These are phyloP conservation scores for Cymbopogon flexuosus DNA, from an alignment of 202 grass and related monocot genomes.

Conservation along the genomic window DNA sequence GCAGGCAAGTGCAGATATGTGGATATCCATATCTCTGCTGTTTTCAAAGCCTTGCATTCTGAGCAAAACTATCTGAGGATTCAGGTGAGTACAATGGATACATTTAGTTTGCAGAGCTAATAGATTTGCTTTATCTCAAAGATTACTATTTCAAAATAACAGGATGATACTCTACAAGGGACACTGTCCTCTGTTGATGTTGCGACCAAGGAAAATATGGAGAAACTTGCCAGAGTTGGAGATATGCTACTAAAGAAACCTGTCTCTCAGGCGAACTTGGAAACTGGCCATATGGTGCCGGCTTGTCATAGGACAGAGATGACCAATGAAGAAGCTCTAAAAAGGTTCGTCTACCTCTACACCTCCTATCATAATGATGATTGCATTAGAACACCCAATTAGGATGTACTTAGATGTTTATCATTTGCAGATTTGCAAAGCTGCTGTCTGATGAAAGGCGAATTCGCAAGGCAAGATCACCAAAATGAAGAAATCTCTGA, in stretches of 20 bases:
- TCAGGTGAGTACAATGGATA: constrained; percentile 50
- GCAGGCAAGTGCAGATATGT: constrained; percentile 67
- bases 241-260: constrained; percentile 53
- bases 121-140: constrained; percentile 9
- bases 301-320: constrained; percentile 30
- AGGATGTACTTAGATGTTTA: constrained; percentile 28
- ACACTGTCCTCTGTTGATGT: constrained; percentile 53
- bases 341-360: constrained; percentile 39
- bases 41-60: constrained; percentile 68
- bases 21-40: constrained; percentile 62
- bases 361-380: constrained; percentile 8
- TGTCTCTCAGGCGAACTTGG: constrained; percentile 60
- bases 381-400: not conserved
- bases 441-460: constrained; percentile 57
- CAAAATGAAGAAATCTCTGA: constrained; percentile 36
- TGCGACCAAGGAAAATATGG: constrained; percentile 63
- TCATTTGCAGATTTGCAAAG: constrained; percentile 51
- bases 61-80: constrained; percentile 78
- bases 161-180: constrained; percentile 62
- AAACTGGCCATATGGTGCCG: constrained; percentile 50
- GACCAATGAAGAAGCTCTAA: constrained; percentile 58
- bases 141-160: constrained; percentile 20
- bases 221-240: constrained; percentile 50
- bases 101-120: constrained; percentile 11
- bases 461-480: constrained; percentile 47